These are phyloP conservation scores for Chalciporus chontae DNA, from an alignment of 768 basidiomycete species.

Conservation along the genomic window DNA sequence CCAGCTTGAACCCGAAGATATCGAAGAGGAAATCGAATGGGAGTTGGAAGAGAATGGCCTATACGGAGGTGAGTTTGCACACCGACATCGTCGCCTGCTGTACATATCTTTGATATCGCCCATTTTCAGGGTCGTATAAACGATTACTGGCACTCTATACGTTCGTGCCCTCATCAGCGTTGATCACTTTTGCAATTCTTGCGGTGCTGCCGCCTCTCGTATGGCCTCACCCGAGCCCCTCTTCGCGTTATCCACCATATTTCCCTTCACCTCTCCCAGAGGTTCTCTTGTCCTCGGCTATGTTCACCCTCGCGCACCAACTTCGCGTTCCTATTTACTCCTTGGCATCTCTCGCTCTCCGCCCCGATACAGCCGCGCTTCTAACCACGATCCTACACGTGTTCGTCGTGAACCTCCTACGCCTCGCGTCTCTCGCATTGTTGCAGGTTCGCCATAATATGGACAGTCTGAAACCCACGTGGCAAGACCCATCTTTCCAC, in stretches of 20 bases:
- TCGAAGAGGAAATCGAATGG: conserved; percentile 44
- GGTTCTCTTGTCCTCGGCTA: conserved; percentile 52
- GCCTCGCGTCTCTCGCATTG: conserved; percentile 51
- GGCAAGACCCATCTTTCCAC: conserved; percentile 54
- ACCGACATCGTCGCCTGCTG: not conserved
- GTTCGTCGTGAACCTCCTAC: conserved; percentile 49
- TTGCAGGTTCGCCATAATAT: conserved; percentile 48
- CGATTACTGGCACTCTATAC: conserved; percentile 53
- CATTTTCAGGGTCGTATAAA: conserved; percentile 55
- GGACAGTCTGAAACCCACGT: conserved; percentile 43
- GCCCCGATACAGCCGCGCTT: conserved; percentile 29
- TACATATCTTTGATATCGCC: conserved; percentile 5
- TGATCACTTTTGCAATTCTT: conserved; percentile 47
- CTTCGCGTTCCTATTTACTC: conserved; percentile 31
- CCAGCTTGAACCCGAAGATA: conserved; percentile 29
- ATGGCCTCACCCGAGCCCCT: conserved; percentile 38
- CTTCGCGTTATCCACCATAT: conserved; percentile 42
- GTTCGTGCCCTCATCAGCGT: conserved; percentile 53
- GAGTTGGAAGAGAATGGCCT: conserved; percentile 47
- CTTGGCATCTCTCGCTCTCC: conserved; percentile 32
- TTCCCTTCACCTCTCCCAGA: conserved; percentile 67
- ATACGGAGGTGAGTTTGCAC: conserved; percentile 40
- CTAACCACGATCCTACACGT: conserved; percentile 45
- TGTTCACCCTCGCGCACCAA: conserved; percentile 40
- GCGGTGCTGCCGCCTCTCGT: conserved; percentile 47